phyloP scores from a whole-genome alignment of 805 yeast genomes.

The Nakazawaea ishiwadae region DNA sequence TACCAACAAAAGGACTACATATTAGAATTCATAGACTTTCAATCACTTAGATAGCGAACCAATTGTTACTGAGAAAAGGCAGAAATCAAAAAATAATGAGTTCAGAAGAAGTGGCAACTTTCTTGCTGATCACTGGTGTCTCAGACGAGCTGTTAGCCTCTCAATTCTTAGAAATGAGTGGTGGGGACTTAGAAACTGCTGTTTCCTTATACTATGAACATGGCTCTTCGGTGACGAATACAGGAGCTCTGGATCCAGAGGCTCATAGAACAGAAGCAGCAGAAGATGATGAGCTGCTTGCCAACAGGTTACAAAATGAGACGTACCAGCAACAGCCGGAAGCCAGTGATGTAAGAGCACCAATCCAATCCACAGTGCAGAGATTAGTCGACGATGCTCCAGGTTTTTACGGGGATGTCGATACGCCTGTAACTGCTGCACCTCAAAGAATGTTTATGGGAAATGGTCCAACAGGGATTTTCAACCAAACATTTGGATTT shows the following conservation, averaged over 20 bases:
- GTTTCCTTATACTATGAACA: constrained; percentile 78
- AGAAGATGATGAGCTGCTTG: constrained; percentile 43
- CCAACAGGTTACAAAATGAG: constrained; percentile 59
- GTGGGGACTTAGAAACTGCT: constrained; percentile 75
- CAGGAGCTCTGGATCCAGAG: neutral
- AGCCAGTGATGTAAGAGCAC: constrained; percentile 67
- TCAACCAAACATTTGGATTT: constrained; percentile 44
- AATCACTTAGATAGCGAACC: too few relatives aligned
- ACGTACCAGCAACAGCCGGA: constrained; percentile 47
- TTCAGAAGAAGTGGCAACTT: constrained; percentile 54
- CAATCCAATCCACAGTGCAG: constrained; percentile 74
- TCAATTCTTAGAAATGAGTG: constrained; percentile 75
- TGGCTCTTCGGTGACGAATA: constrained; percentile 32
- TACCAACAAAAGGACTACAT: too few relatives aligned
- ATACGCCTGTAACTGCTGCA: too few relatives aligned
- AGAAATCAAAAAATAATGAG: neutral
- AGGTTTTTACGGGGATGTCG: too few relatives aligned
- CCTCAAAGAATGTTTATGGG: constrained; percentile 43
- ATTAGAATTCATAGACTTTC: too few relatives aligned
- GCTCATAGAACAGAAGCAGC: constrained; percentile 9
- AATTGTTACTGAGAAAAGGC: too few relatives aligned
- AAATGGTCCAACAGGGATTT: constrained; percentile 43
- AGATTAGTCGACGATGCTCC: constrained; percentile 53
- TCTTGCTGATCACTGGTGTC: constrained; percentile 79
- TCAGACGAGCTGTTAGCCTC: constrained; percentile 63